These are phyloP conservation scores for Cerioporus squamosus DNA, from an alignment of 1,284 basidiomycete species.

Conservation along the genomic window DNA sequence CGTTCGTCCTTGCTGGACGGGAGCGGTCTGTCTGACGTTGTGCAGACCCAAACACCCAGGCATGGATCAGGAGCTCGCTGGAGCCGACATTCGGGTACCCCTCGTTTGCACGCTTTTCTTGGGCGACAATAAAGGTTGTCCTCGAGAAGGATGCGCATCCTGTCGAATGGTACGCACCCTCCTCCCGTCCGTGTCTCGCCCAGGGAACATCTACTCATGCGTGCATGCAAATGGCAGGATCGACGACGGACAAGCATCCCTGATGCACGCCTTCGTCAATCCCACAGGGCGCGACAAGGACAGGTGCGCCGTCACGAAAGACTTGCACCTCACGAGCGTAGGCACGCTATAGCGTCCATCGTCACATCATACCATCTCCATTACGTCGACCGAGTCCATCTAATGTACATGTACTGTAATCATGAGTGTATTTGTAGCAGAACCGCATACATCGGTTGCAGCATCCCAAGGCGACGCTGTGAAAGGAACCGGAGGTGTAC, in stretches of 20 bases:
- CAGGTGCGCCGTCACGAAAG: constrained; percentile 68
- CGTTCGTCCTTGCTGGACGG: neutral
- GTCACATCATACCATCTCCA: neutral
- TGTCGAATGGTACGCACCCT: constrained; percentile 73
- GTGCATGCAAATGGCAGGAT: constrained; percentile 49
- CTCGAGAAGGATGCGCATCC: constrained; percentile 82
- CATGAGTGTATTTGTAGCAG: constrained; percentile 17
- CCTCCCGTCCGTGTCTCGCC: neutral
- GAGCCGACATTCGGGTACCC: constrained; percentile 95
- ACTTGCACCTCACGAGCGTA: constrained; percentile 75
- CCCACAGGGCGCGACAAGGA: constrained; percentile 72
- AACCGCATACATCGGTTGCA: neutral
- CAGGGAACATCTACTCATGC: neutral
- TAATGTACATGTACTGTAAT: constrained; percentile 20
- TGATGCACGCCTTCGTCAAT: constrained; percentile 74
- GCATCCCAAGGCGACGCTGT: neutral
- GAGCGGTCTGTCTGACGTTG: constrained; percentile 5
- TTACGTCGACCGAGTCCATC: constrained; percentile 5
- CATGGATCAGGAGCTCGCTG: constrained; percentile 79
- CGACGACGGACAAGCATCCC: constrained; percentile 80
- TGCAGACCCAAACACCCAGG: constrained; percentile 90
- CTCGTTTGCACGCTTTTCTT: constrained; percentile 91
- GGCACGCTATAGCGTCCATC: constrained; percentile 39
- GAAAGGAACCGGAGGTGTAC: no score
- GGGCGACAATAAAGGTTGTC: constrained; percentile 90